phyloP scores from a whole-genome alignment of 2,329 filamentous ascomycete species.

The Colletotrichum paranaense region DNA sequence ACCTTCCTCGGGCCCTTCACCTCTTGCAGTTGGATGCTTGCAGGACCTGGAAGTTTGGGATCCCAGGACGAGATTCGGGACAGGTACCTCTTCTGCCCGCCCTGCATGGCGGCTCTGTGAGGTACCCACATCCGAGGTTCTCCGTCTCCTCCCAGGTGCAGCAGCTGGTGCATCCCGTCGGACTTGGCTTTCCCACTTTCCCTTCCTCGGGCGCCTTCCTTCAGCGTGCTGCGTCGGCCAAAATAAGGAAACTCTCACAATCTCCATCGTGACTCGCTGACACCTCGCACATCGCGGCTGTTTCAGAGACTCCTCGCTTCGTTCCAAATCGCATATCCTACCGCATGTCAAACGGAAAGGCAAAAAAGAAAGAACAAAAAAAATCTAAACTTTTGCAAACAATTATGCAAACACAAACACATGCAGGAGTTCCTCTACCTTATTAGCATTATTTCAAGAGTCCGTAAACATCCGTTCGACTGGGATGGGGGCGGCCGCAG shows the following conservation, averaged over 20 bases:
- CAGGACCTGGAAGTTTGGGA: not conserved
- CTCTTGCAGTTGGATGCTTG: not conserved
- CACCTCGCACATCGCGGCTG: slow-evolving; percentile 20
- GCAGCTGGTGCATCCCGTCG: not conserved
- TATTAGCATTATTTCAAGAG: not conserved
- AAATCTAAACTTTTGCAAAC: not conserved
- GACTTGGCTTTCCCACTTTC: not conserved
- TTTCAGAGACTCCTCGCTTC: slow-evolving; percentile 29
- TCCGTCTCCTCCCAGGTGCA: not conserved
- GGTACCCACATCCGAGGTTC: slow-evolving; percentile 2
- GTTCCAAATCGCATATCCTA: slow-evolving; percentile 8
- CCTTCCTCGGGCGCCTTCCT: not conserved
- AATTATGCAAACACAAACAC: not conserved
- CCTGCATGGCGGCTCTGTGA: slow-evolving; percentile 29
- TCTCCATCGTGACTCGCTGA: not conserved
- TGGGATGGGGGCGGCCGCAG: not conserved
- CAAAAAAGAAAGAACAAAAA: not conserved
- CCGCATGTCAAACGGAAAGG: slow-evolving; percentile 12
- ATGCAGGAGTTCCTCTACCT: not conserved
- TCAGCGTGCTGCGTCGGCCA: not conserved
- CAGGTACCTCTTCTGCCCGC: not conserved
- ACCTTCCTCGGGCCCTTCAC: not conserved
- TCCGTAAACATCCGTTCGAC: not conserved
- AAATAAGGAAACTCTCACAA: too few relatives aligned
- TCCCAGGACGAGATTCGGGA: not conserved